phyloP scores from a whole-genome alignment of 2,329 filamentous ascomycete genomes.

The Ophioceras dolichostomum region DNA sequence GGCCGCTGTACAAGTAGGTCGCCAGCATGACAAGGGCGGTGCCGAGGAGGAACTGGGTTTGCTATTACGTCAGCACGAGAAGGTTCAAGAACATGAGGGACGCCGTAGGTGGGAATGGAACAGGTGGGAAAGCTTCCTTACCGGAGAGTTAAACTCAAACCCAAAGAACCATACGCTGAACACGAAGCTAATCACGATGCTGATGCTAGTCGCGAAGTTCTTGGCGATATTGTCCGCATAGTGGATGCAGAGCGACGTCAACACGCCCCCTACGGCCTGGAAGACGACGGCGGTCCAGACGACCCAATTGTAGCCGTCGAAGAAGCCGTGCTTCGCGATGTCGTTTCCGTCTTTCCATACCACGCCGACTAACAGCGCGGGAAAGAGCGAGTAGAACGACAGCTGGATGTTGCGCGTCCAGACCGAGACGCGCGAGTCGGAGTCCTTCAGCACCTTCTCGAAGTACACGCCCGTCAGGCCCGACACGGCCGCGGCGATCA shows the following conservation, averaged over 20 bases:
- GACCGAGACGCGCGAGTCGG: conserved; percentile 60
- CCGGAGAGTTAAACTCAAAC: conserved; percentile 58
- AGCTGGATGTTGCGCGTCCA: conserved; percentile 95
- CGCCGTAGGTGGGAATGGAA: too few relatives aligned
- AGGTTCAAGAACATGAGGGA: too few relatives aligned
- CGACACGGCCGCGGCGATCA: conserved; percentile 67
- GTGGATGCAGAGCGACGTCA: conserved; percentile 72
- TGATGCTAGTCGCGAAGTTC: conserved; percentile 87
- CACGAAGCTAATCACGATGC: conserved; percentile 76
- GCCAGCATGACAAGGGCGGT: conserved; percentile 67
- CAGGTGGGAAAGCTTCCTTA: conserved; percentile 31
- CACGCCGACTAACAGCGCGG: conserved; percentile 76
- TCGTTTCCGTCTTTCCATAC: conserved; percentile 76
- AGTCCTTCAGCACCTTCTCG: conserved; percentile 85
- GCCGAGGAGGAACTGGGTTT: conserved; percentile 59
- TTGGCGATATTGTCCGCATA: conserved; percentile 85
- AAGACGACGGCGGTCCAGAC: conserved; percentile 78
- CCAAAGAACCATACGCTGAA: conserved; percentile 81
- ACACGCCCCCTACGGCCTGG: conserved; percentile 72
- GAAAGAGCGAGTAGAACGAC: conserved; percentile 87
- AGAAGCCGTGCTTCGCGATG: conserved; percentile 78
- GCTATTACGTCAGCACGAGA: neutral
- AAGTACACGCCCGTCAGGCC: conserved; percentile 80
- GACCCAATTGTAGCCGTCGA: conserved; percentile 84
- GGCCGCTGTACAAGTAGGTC: conserved; percentile 73